These are phyloP conservation scores for Colletotrichum aenigma DNA, from an alignment of 2,329 filamentous ascomycete genomes.

Conservation along the genomic window DNA sequence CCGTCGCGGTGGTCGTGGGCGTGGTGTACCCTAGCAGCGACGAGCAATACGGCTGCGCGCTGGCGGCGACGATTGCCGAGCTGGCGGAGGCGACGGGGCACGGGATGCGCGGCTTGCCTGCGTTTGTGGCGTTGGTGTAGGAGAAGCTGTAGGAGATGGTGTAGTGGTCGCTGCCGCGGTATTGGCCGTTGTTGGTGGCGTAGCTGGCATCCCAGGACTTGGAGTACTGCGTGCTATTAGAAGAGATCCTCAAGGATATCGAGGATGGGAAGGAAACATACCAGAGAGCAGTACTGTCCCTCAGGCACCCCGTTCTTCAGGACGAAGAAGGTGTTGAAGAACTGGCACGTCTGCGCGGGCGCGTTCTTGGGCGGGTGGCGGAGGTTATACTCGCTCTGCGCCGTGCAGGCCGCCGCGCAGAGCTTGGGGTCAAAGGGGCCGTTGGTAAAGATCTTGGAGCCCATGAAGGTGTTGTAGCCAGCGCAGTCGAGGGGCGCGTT, in stretches of 20 bases:
- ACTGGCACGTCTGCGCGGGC: not conserved
- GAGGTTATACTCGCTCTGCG: not conserved
- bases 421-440: not conserved
- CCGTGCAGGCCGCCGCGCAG: not conserved
- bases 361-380: not conserved
- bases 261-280: not conserved
- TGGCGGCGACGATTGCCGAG: not conserved
- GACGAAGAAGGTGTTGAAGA: not conserved
- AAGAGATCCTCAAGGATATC: not conserved
- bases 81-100: not conserved
- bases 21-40: not conserved
- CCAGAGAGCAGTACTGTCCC: not conserved
- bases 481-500: not conserved
- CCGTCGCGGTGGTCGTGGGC: not conserved
- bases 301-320: not conserved
- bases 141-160: not conserved
- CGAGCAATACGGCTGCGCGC: not conserved
- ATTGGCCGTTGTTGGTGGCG: not conserved
- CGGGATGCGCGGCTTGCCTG: not conserved
- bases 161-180: not conserved
- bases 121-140: not conserved
- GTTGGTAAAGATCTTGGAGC: not conserved
- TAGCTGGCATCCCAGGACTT: not conserved
- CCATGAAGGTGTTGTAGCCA: not conserved
- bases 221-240: not conserved